Evolutionary conservation across 306 rosid genomes (phyloP), one percentile per base, ranked within the genome.

Genomic region (Castanea mollissima): DNA sequence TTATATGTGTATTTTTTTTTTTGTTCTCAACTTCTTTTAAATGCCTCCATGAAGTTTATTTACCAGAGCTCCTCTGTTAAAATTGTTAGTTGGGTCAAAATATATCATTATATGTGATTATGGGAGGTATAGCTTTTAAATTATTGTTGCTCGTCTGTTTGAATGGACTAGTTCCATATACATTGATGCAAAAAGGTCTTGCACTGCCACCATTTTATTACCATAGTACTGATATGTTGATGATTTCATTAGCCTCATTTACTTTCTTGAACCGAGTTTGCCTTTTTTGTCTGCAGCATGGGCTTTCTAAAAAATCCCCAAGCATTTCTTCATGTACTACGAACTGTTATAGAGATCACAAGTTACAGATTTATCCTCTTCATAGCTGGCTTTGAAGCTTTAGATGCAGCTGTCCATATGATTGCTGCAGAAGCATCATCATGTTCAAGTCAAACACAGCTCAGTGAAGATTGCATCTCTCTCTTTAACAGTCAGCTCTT

Each of bases 351-450:
- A 74, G 77, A 81, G 77, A 87, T 84, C 67, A 87, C 96, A 77
- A 83, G 69, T 76, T 85, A 86, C 82, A 86, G 87, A 73, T 88
- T 89, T 72, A 85, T 93, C 75, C 92, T 93, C 75, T 93, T 91
- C 78, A 93, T 94, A 38, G 90, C 94, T 38, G 96, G 92, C 55
- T 89, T 85, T 63, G 78, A 84, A 74, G 94, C 94, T 74, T 84
- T 93, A 81, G 94, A 88, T 69, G 82, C 85, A 13, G 83, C 78
- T 3, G 58, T 91, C 71, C 85, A 6, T n/a, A 73, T 4, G 15
- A 44, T 88, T 77, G 86, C 88, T 56, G 74, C 84, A 6, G 82
- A 90, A 78, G 81, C 81, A 69, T 77, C 88, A 73, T 69, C 74
- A 19, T 31, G 35, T 46, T 19, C 16, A 20, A 87, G 76, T 38